Conservation (phyloP, 116 monocot genomes). For the Posidonia oceanica region DNA sequence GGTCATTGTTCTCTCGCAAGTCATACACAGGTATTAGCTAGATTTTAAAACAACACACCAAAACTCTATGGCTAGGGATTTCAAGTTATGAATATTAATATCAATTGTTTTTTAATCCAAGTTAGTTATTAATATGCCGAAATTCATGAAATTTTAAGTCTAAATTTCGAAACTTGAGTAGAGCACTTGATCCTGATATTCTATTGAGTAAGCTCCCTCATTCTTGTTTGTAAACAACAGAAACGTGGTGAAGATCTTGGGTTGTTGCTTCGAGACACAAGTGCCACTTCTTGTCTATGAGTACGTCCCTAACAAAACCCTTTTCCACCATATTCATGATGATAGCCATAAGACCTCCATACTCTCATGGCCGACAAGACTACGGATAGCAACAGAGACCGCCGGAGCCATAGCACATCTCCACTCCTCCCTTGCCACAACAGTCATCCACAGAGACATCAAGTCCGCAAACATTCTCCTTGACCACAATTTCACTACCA, state of each 20-base stretch:
- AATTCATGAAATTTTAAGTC: too few relatives aligned
- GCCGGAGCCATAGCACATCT: slow-evolving; percentile 21
- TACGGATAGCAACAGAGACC: slow-evolving; percentile 12
- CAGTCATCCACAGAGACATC: slow-evolving; percentile 28
- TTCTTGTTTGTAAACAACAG: too few relatives aligned
- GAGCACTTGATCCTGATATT: too few relatives aligned
- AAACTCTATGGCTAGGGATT: too few relatives aligned
- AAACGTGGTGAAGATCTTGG: slow-evolving; percentile 28
- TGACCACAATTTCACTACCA: slow-evolving; percentile 10
- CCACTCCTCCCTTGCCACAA: slow-evolving; percentile 6
- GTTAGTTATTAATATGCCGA: too few relatives aligned
- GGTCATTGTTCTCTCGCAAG: slow-evolving; percentile 22
- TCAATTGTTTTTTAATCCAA: too few relatives aligned
- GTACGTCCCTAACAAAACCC: slow-evolving; percentile 21
- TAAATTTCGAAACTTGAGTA: too few relatives aligned
- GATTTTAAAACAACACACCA: too few relatives aligned
- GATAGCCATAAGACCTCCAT: background rate
- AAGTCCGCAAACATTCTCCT: slow-evolving; percentile 25
- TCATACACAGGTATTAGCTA: slow-evolving; percentile 28
- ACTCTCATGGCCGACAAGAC: slow-evolving; percentile 7
- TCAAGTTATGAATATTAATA: too few relatives aligned
- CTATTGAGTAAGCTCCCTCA: too few relatives aligned
- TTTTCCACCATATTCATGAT: slow-evolving; percentile 22
- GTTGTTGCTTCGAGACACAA: slow-evolving; percentile 33
- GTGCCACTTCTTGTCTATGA: slow-evolving; percentile 41